Evolutionary conservation across 371 early-diverging fungal genomes (phyloP), one percentile per base, ranked within the genome.

Genomic region (Mortierella sp.): DNA sequence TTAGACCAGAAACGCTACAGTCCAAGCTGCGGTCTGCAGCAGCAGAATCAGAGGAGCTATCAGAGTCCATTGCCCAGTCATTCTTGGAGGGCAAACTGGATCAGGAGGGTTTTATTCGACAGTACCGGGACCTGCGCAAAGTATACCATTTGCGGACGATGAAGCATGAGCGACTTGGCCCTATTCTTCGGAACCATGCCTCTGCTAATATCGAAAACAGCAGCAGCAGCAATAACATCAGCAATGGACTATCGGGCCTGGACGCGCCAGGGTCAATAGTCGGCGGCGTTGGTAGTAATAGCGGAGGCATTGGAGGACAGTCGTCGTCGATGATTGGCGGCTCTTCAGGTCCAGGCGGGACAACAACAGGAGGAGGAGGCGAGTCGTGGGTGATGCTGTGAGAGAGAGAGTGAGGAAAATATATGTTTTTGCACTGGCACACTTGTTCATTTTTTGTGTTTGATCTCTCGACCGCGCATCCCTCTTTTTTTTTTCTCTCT

Each of bases 81-180:
- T 93, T 92, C 76, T 78, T 92, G 88, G 93, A 93, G 57, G 92
- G 92, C 55, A 92, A 90, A 58, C 63, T 93, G 72, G 91, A 91
- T 76, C 90, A 91, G 57, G 93, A 92, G 19, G 88, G 87, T 1
- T 93, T 93, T 83, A 92, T 92, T 14, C 91, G 91, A 71, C 92
- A 93, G 71, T 93, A 89, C 68, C 89, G 92, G 65, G 93, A 93
- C 10, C 82, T 92, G 48, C 88, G 92, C 28, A 93, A 93, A 75
- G 93, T 93, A 42, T 93, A 93, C 74, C 93, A 93, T 87, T 77
- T 93, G 73, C 88, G 92, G 75, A 91, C 90, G 72, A 92, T 92
- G 88, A 93, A 92, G 80, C 83, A 91, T 45, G 93, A 93, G 76
- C 83, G 91, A 54, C 88, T 90, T 10, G 92, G 63, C 3, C 34